Percentiles rank a stretch among this genome's conserved stretches.
Conservation (phyloP, 805 yeast genomes). For the Ogataea thermomethanolica region DNA sequence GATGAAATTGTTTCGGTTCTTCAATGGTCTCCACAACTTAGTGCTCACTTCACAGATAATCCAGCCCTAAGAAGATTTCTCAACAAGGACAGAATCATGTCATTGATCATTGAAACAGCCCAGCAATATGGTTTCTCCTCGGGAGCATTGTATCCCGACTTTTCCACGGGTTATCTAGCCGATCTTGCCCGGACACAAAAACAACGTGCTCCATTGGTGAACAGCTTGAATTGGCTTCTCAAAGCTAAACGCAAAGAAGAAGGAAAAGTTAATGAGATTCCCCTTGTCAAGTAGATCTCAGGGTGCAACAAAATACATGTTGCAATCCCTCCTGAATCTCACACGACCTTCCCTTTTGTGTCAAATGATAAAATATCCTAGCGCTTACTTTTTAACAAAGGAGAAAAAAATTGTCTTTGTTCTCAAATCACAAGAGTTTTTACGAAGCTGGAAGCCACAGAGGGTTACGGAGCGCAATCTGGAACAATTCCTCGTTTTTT, state of each 20-base stretch:
- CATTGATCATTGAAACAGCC: slow-evolving; percentile 9
- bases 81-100: slow-evolving; percentile 15
- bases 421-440: not conserved
- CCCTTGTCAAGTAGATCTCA: slow-evolving; percentile 1
- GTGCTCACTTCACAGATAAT: slow-evolving; percentile 7
- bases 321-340: slow-evolving; percentile 1
- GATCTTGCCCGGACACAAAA: slow-evolving; percentile 3
- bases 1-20: slow-evolving; percentile 5
- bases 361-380: not conserved
- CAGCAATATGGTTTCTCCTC: not conserved
- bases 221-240: not conserved
- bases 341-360: slow-evolving; percentile 7
- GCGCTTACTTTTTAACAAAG: slow-evolving; percentile 7
- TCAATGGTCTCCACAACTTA: slow-evolving; percentile 1
- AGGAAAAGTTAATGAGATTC: not conserved
- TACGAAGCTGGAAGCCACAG: no score
- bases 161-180: slow-evolving; percentile 8
- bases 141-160: slow-evolving; percentile 1
- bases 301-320: not conserved
- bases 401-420: slow-evolving; percentile 5
- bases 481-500: no score
- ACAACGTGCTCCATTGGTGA: not conserved
- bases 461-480: no score
- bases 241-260: not conserved
- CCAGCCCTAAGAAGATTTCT: slow-evolving; percentile 16